Percentiles rank a stretch among this genome's conserved stretches.
Conservation (phyloP, 345 rosid genomes). For the Hypericum androsaemum region DNA sequence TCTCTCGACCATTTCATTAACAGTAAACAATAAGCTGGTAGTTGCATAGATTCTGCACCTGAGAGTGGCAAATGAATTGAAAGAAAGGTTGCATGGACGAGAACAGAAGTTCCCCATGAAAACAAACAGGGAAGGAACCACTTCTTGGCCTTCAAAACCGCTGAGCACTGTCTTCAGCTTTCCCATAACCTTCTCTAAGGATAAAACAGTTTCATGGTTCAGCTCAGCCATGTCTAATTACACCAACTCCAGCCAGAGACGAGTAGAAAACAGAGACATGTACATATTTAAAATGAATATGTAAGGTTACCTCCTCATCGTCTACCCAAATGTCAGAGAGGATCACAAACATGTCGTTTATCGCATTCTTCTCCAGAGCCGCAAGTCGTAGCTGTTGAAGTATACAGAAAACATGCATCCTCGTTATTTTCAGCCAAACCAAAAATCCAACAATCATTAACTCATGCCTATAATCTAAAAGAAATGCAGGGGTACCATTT, state of each 20-base stretch:
- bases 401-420: slow-evolving; percentile 27
- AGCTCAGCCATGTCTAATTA: slow-evolving; percentile 19
- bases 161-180: too few species aligned
- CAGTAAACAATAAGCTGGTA: slow-evolving; percentile 1
- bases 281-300: slow-evolving; percentile 7
- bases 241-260: too few species aligned
- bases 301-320: slow-evolving; percentile 59
- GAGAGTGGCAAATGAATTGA: too few species aligned
- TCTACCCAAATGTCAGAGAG: slow-evolving; percentile 91
- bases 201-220: slow-evolving; percentile 30
- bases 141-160: too few species aligned
- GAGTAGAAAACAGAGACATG: background rate
- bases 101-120: too few species aligned
- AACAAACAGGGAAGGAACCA: too few species aligned
- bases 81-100: too few species aligned
- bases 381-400: slow-evolving; percentile 45
- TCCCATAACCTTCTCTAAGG: too few species aligned
- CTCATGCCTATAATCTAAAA: slow-evolving; percentile 6
- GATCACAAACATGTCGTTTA: too few species aligned
- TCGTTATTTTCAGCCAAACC: slow-evolving; percentile 2
- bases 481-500: too few species aligned
- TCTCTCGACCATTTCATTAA: background rate
- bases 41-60: too few species aligned
- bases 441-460: background rate
- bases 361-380: slow-evolving; percentile 58